These are phyloP conservation scores for Zostera marina DNA, from an alignment of 116 monocot species.

Conservation along the genomic window DNA sequence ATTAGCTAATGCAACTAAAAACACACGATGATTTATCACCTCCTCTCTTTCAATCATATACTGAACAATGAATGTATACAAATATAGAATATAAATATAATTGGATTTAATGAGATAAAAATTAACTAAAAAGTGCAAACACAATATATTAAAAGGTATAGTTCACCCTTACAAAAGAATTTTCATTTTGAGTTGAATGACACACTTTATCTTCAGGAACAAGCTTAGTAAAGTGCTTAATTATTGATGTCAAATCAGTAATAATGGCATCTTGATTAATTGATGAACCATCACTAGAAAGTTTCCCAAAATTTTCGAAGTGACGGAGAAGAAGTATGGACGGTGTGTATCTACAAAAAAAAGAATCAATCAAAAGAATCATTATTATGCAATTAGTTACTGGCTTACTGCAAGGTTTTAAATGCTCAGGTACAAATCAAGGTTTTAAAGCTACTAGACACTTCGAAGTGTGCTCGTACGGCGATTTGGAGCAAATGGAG, in stretches of 20 bases:
- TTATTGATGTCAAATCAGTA: conserved; percentile 56
- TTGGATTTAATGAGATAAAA: not conserved
- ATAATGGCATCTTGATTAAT: conserved; percentile 46
- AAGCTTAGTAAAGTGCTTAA: conserved; percentile 62
- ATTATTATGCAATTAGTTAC: not conserved
- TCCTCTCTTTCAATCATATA: conserved; percentile 29
- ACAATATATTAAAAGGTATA: not conserved
- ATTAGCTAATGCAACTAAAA: conserved; percentile 57
- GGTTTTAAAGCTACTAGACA: too few relatives aligned
- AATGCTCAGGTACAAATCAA: too few relatives aligned
- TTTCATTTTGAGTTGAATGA: conserved; percentile 5
- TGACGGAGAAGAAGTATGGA: conserved; percentile 65
- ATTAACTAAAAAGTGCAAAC: not conserved
- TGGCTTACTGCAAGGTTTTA: not conserved
- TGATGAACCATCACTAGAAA: conserved; percentile 54
- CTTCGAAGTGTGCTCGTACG: too few relatives aligned
- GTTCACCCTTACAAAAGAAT: conserved; percentile 28
- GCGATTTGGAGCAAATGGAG: too few relatives aligned
- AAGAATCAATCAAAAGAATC: not conserved
- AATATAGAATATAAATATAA: not conserved
- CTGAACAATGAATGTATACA: conserved; percentile 15
- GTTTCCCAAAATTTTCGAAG: conserved; percentile 59
- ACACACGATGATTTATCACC: conserved; percentile 29
- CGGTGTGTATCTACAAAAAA: conserved; percentile 45
- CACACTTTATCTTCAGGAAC: conserved; percentile 18